phyloP scores from a whole-genome alignment of 202 grass and related monocot genomes.

The Schoenoplectus triqueter region DNA sequence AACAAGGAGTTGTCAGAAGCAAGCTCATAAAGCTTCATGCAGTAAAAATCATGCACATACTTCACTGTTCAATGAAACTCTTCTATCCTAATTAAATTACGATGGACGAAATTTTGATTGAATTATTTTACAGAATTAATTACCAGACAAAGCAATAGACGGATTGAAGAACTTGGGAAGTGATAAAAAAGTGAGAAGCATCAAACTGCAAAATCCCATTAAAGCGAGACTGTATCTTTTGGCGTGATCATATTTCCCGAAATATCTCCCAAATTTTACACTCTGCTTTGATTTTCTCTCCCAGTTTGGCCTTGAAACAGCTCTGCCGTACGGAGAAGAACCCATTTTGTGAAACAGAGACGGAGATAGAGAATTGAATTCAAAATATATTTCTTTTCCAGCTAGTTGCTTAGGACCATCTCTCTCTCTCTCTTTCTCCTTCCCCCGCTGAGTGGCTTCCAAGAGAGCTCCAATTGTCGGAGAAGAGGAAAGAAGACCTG shows the following conservation, averaged over 20 bases:
- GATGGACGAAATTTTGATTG: neutral
- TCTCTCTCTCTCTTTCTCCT: neutral
- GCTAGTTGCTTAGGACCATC: neutral
- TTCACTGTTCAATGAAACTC: neutral
- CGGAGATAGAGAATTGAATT: neutral
- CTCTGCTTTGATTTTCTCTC: conserved; percentile 39
- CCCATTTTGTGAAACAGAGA: conserved; percentile 34
- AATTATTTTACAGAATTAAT: neutral
- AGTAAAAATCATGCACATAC: neutral
- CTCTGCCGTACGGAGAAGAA: conserved; percentile 33
- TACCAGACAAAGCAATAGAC: conserved; percentile 28
- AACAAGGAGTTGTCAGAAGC: conserved; percentile 5
- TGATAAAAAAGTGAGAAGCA: conserved; percentile 31
- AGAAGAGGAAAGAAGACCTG: conserved; percentile 9
- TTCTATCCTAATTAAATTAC: neutral
- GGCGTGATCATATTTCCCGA: conserved; percentile 29
- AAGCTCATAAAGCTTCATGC: neutral
- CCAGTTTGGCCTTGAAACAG: conserved; percentile 29
- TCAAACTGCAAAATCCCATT: conserved; percentile 32
- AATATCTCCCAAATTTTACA: conserved; percentile 27
- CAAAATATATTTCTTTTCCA: neutral
- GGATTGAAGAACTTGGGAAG: conserved; percentile 37
- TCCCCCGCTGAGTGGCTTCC: neutral
- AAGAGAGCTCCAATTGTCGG: conserved; percentile 5
- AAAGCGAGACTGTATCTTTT: conserved; percentile 27